Conservation (phyloP, 331 rosid genomes). For the Malus hybrid region DNA sequence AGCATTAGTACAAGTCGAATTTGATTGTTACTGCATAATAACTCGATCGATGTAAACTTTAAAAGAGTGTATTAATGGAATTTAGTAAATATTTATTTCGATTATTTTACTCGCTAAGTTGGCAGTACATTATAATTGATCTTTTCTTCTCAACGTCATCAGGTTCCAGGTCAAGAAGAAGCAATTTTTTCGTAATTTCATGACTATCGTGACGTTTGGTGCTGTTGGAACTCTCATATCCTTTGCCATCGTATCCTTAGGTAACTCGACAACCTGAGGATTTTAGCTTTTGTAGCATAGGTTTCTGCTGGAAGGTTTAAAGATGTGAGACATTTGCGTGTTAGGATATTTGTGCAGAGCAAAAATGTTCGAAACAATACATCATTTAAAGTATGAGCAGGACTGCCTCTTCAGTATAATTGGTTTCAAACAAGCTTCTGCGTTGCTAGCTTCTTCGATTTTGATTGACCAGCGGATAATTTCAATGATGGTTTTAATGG, state of each 20-base stretch:
- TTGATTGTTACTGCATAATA: background rate
- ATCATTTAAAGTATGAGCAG: background rate
- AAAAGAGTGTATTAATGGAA: background rate
- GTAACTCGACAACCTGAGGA: constrained; percentile 28
- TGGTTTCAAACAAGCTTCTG: background rate
- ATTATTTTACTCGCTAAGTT: background rate
- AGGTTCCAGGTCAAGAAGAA: constrained; percentile 99
- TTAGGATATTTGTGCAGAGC: background rate
- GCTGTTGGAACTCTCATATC: constrained; percentile 92
- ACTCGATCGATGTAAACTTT: background rate
- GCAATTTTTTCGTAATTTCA: constrained; percentile 84
- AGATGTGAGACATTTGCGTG: background rate
- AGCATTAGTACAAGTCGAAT: background rate
- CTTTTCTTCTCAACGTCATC: constrained; percentile 17
- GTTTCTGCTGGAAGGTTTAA: background rate
- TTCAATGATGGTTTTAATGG: background rate
- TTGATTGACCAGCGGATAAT: background rate
- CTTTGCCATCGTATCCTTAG: constrained; percentile 75
- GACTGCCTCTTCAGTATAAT: too few species aligned
- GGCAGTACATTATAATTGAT: background rate
- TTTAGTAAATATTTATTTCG: background rate
- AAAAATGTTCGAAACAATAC: background rate
- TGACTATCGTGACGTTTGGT: constrained; percentile 87
- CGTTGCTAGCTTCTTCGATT: background rate
- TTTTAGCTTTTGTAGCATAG: background rate